Percentiles rank a stretch among this genome's conserved stretches.
Conservation (phyloP, 1,284 basidiomycete species). For the Ganoderma lucidum region DNA sequence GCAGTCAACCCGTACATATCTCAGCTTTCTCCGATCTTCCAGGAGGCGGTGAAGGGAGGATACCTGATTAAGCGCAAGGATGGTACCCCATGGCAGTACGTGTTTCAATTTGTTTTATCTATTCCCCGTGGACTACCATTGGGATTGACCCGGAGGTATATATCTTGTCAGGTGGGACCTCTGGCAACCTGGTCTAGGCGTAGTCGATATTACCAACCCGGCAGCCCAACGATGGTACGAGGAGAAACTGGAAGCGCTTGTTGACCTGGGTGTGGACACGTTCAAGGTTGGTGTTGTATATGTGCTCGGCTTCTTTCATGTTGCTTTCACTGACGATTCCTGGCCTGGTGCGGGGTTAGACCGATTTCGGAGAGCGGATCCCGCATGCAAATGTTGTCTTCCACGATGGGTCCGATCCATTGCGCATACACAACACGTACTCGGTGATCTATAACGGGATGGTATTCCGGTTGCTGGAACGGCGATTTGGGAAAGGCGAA, state of each 20-base stretch:
- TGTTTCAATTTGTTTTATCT: conserved; percentile 13
- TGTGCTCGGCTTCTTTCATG: not conserved
- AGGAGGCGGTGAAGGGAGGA: conserved; percentile 69
- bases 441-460: conserved; percentile 74
- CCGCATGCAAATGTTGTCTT: conserved; percentile 70
- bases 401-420: conserved; percentile 75
- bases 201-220: conserved; percentile 80
- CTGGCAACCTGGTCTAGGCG: conserved; percentile 76
- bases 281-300: conserved; percentile 61
- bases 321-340: not conserved
- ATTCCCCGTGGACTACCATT: not conserved
- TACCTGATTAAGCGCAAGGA: conserved; percentile 77
- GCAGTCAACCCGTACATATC: conserved; percentile 75
- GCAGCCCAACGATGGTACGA: conserved; percentile 73
- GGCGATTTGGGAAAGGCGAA: conserved; percentile 67
- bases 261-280: conserved; percentile 76
- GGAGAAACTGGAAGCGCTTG: conserved; percentile 62
- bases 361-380: conserved; percentile 76
- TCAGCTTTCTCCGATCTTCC: conserved; percentile 74
- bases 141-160: not conserved
- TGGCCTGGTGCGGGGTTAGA: conserved; percentile 46
- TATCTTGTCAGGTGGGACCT: conserved; percentile 62
- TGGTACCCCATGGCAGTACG: conserved; percentile 78
- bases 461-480: conserved; percentile 68
- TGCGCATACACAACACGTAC: conserved; percentile 72